Conservation (phyloP, 176 grass and related monocot species). For the Areca catechu region DNA sequence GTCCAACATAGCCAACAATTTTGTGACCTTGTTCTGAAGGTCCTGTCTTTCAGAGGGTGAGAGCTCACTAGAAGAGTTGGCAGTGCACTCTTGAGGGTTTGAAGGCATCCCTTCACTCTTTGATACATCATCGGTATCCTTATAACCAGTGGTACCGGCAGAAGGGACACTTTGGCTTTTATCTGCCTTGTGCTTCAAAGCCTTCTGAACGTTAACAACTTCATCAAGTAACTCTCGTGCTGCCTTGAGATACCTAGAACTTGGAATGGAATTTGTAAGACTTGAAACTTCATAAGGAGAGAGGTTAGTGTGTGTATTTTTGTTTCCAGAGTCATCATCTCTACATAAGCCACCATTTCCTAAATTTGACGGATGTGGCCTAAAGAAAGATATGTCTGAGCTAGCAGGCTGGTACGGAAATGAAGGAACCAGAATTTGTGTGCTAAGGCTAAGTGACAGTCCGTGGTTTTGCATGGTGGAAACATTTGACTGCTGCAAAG, state of each 20-base stretch:
- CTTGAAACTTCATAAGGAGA: slow-evolving; percentile 1
- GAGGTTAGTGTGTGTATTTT: neutral
- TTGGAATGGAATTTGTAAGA: slow-evolving; percentile 41
- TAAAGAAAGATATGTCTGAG: slow-evolving; percentile 25
- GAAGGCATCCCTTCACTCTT: slow-evolving; percentile 35
- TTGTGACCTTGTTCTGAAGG: slow-evolving; percentile 88
- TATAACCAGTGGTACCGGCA: slow-evolving; percentile 29
- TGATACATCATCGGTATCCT: slow-evolving; percentile 26
- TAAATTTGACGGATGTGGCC: slow-evolving; percentile 28
- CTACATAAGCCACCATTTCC: slow-evolving; percentile 10
- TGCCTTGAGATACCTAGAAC: slow-evolving; percentile 62
- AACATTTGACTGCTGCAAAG: slow-evolving; percentile 14
- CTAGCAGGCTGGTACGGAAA: slow-evolving; percentile 50
- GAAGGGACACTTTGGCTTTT: slow-evolving; percentile 30
- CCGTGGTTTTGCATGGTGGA: slow-evolving; percentile 43
- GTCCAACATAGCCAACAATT: slow-evolving; percentile 73
- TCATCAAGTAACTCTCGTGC: slow-evolving; percentile 69
- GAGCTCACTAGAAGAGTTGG: slow-evolving; percentile 41
- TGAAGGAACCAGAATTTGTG: slow-evolving; percentile 59
- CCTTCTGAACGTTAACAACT: slow-evolving; percentile 58
- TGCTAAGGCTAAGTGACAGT: slow-evolving; percentile 67
- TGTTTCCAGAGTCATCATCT: slow-evolving; percentile 2
- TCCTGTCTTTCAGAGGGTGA: slow-evolving; percentile 77
- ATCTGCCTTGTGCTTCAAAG: slow-evolving; percentile 41
- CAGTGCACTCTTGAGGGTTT: slow-evolving; percentile 29